phyloP scores from a whole-genome alignment of 345 rosid genomes.

The Linum lewisii region DNA sequence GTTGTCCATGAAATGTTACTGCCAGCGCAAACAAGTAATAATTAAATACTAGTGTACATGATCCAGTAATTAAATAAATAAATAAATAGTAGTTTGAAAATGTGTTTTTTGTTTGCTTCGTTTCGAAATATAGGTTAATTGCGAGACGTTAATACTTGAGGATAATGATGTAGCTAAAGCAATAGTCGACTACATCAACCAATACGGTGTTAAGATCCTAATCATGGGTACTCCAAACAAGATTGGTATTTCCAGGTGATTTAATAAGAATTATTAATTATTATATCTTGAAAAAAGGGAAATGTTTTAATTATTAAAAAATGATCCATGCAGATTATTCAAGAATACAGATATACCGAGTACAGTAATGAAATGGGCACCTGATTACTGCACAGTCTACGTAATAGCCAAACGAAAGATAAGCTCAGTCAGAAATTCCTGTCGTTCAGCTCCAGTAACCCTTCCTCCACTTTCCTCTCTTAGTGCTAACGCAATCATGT shows the following conservation, averaged over 20 bases:
- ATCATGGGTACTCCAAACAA: background rate
- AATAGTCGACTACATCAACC: background rate
- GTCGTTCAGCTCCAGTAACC: background rate
- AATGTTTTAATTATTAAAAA: background rate
- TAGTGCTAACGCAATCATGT: no score
- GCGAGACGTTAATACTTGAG: background rate
- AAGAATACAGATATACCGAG: background rate
- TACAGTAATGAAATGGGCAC: background rate
- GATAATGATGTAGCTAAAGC: background rate
- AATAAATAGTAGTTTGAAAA: no score
- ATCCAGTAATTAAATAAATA: background rate
- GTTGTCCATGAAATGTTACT: background rate
- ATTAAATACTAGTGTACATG: background rate
- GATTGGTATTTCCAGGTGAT: background rate
- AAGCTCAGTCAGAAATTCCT: background rate
- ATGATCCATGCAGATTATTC: background rate
- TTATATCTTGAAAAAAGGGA: background rate
- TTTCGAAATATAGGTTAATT: background rate
- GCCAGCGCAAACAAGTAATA: background rate
- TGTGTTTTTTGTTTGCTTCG: background rate
- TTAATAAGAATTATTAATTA: background rate
- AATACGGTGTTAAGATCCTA: background rate
- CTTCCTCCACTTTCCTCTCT: background rate
- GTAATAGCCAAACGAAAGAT: constrained; percentile 1
- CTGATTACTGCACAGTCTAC: constrained; percentile 1